Percentiles rank a stretch among this genome's conserved stretches.
Evolutionary conservation across 2,329 filamentous ascomycete species (phyloP).

Genomic region (Xylaria sp.): DNA sequence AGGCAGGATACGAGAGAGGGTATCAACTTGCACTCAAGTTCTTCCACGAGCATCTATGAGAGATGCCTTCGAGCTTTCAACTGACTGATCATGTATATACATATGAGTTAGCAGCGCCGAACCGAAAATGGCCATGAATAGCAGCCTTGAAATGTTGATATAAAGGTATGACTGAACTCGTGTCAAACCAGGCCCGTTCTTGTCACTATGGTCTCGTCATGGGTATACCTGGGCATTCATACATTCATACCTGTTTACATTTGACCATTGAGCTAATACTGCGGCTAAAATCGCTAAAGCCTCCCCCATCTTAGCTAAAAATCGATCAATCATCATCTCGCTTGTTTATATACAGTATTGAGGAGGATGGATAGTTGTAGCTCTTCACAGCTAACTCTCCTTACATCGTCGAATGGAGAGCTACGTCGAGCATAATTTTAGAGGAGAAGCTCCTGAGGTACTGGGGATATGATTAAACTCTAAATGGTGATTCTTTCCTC

Average conservation of each 20-base stretch:
- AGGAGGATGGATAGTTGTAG: too few relatives aligned
- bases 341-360: too few relatives aligned
- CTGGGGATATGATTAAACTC: too few relatives aligned
- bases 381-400: too few relatives aligned
- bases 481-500: too few relatives aligned
- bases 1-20: constrained; percentile 69
- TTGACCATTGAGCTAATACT: neutral
- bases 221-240: neutral
- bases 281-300: neutral
- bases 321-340: too few relatives aligned
- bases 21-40: constrained; percentile 68
- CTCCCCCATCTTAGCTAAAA: too few relatives aligned
- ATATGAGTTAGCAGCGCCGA: neutral
- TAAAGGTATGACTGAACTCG: neutral
- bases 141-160: neutral
- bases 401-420: too few relatives aligned
- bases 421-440: too few relatives aligned
- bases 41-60: constrained; percentile 59
- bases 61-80: neutral
- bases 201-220: neutral
- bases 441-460: too few relatives aligned
- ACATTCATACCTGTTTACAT: neutral
- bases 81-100: neutral
- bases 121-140: neutral
- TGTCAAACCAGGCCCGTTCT: neutral